A percentile compares a stretch with the other conserved stretches of the same genome.
These are phyloP conservation scores for Talaromyces proteolyticus DNA, from an alignment of 495 filamentous ascomycete genomes.

Conservation along the genomic window DNA sequence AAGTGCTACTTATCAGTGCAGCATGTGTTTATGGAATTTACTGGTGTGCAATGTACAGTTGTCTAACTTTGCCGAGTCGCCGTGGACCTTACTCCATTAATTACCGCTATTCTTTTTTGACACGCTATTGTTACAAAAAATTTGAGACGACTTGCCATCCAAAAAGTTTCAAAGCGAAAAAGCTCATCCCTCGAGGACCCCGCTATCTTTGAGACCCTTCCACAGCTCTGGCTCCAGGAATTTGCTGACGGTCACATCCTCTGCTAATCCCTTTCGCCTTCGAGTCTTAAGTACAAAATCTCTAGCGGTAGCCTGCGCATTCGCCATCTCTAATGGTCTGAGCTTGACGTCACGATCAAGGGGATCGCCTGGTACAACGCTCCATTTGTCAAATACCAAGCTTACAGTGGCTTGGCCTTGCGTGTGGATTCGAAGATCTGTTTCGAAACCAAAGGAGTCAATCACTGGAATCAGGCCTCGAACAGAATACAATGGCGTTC, in stretches of 20 bases:
- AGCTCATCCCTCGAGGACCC: constrained; percentile 66
- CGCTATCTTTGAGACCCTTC: constrained; percentile 80
- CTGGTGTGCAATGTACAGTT: too few relatives aligned
- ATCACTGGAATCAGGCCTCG: constrained; percentile 90
- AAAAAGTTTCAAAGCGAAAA: background rate
- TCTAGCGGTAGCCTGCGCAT: constrained; percentile 78
- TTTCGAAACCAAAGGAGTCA: constrained; percentile 96
- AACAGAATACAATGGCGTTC: constrained; percentile 91
- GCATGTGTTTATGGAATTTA: too few relatives aligned
- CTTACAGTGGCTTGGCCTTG: constrained; percentile 86
- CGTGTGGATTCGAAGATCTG: constrained; percentile 91
- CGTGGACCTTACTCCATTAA: background rate
- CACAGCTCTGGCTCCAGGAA: constrained; percentile 94
- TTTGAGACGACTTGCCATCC: background rate
- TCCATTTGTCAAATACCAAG: constrained; percentile 95
- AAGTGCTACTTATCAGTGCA: too few relatives aligned
- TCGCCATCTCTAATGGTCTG: constrained; percentile 79
- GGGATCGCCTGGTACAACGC: constrained; percentile 89
- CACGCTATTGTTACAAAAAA: background rate
- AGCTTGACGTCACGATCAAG: constrained; percentile 80
- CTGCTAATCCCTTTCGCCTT: constrained; percentile 85
- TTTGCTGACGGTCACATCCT: constrained; percentile 92
- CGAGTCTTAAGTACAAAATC: constrained; percentile 97
- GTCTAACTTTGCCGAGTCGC: too few relatives aligned
- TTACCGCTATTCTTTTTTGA: background rate